phyloP scores from a whole-genome alignment of 2,329 filamentous ascomycete genomes.

The Aureobasidium melanogenum region DNA sequence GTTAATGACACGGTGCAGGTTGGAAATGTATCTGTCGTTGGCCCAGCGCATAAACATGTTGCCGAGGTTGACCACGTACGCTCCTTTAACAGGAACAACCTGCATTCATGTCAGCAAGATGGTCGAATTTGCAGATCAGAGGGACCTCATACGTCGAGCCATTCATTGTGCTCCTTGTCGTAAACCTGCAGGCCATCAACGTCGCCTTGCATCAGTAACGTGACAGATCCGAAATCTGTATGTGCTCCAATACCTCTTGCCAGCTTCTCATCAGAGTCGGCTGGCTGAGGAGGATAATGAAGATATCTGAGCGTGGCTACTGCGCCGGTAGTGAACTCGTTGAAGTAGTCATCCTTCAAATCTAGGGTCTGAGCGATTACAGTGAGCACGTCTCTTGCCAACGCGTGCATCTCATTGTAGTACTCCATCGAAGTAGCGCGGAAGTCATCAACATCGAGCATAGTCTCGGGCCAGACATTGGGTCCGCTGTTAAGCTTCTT shows the following conservation, averaged over 20 bases:
- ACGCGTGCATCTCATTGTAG: background rate
- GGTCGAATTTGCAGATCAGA: too few species aligned
- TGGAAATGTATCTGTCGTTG: constrained; percentile 45
- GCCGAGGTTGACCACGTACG: constrained; percentile 19
- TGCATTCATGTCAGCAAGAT: background rate
- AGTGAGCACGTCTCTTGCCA: background rate
- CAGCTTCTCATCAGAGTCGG: constrained; percentile 26
- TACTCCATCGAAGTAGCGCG: background rate
- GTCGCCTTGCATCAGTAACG: constrained; percentile 34
- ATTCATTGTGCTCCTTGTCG: constrained; percentile 21
- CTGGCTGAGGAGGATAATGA: constrained; percentile 34
- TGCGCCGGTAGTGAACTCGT: constrained; percentile 27
- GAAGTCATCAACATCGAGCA: background rate
- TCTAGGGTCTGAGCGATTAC: background rate
- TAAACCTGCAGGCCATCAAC: constrained; percentile 31
- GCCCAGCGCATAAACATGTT: constrained; percentile 24
- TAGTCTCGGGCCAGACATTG: constrained; percentile 28
- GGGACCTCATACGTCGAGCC: constrained; percentile 30
- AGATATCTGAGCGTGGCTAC: constrained; percentile 32
- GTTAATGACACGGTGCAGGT: constrained; percentile 49
- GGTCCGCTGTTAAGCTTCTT: constrained; percentile 17
- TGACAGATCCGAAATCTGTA: constrained; percentile 36
- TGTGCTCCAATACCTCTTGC: constrained; percentile 36
- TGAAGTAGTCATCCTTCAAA: constrained; percentile 19
- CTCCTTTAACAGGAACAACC: constrained; percentile 16